Base-by-base conservation (phyloP, 1,284 basidiomycete species). In the Leccinum solheimii region DNA sequence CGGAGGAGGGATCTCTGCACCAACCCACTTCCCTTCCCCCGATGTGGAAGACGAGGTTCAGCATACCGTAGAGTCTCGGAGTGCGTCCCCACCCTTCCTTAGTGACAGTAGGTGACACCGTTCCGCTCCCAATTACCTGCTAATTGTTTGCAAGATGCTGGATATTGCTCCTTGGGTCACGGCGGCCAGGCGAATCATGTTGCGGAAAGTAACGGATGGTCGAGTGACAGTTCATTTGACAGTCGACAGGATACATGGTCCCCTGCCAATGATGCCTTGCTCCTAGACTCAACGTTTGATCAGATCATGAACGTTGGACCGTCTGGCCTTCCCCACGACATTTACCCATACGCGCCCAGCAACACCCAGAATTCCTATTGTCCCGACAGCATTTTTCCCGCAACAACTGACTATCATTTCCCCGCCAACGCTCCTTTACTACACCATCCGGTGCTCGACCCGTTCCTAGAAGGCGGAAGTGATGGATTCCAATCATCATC, bases 401-500 rank as follows among this genome's bases (percentile, higher is more conserved):
- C 61, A 6, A 32, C 43, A 16, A 11, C 51, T 8, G 69, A 64
- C 56, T 55, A 57, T 56, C 34, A 68, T 13, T 53, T 64, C 40
- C 50, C 64, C n/a, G 11, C 19, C 16, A 26, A 49, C 30, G 54
- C 69, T 51, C 61, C 62, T 52, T 59, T 61, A 14, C 6, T 36
- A 16, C 30, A 58, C 10, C 43, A 64, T 32, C 62, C 68, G n/a
- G 14, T 52, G 10, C 55, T 62, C 32, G 65, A 61, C 23, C 62
- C 62, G 13, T 67, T 70, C 52, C 49, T 58, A 30, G 68, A 66
- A 60, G 49, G 55, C 5, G 59, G 59, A 53, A 67, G 61, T 21
- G 63, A 71, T 23, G 60, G 57, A 34, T 66, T 59, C n/a, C 64
- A 59, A 30, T 75, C 74, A 14, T 58, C 57, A 5, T 70, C 64